These are phyloP conservation scores for Melocanna baccifera DNA, from an alignment of 176 grass and related monocot genomes.

Conservation along the genomic window DNA sequence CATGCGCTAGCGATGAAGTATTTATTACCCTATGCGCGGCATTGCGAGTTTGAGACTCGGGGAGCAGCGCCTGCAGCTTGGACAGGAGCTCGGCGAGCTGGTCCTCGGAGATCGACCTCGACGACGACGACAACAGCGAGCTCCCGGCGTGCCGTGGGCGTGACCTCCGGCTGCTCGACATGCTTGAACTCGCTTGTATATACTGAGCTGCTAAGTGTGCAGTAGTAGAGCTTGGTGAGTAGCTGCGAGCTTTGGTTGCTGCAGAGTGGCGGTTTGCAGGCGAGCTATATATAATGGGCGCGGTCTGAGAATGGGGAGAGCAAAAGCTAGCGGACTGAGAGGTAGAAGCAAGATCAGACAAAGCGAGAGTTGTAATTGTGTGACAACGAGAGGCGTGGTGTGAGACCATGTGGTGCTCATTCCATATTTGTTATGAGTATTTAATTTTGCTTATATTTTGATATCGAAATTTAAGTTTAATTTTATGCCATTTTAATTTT, in stretches of 20 bases:
- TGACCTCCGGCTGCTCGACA: conserved; percentile 74
- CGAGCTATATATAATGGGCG: conserved; percentile 42
- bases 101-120: conserved; percentile 57
- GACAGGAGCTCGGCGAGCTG: conserved; percentile 74
- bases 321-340: background rate
- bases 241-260: background rate
- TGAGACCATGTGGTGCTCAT: background rate
- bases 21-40: conserved; percentile 62
- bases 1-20: background rate
- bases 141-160: conserved; percentile 46
- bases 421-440: too few relatives aligned
- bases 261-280: conserved; percentile 21
- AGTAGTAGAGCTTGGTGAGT: background rate
- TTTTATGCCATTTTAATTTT: too few relatives aligned
- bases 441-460: too few relatives aligned
- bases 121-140: conserved; percentile 32
- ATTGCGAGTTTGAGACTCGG: conserved; percentile 49
- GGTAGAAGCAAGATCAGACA: background rate
- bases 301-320: background rate
- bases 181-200: background rate
- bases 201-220: background rate
- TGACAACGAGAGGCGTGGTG: conserved; percentile 16
- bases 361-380: conserved; percentile 32
- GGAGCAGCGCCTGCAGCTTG: conserved; percentile 72
- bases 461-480: too few relatives aligned